Percentiles rank a stretch among this genome's conserved stretches.
Conservation (phyloP, 2,329 filamentous ascomycete species). For the Trichoderma gracile region DNA sequence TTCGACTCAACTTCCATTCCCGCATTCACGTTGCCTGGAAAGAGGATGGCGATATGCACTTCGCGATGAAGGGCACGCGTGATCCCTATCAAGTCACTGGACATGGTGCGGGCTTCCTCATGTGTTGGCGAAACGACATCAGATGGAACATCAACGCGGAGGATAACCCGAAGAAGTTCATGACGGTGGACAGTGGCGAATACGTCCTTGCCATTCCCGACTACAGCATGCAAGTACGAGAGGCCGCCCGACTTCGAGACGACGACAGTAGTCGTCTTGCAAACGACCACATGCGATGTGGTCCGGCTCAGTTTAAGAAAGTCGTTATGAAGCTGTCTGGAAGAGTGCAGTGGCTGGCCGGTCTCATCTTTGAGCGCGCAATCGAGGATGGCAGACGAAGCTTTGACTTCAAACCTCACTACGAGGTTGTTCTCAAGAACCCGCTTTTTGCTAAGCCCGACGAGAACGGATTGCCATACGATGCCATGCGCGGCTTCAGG, state of each 20-base stretch:
- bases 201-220: constrained; percentile 94
- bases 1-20: constrained; percentile 90
- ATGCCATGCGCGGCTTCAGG: constrained; percentile 95
- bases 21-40: constrained; percentile 88
- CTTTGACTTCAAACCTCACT: constrained; percentile 90
- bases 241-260: constrained; percentile 53
- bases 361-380: constrained; percentile 88
- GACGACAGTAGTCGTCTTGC: constrained; percentile 62
- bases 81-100: constrained; percentile 94
- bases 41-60: constrained; percentile 91
- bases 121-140: constrained; percentile 98
- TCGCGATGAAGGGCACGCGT: constrained; percentile 85
- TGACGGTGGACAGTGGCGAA: constrained; percentile 93
- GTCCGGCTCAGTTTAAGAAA: constrained; percentile 94
- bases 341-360: constrained; percentile 89
- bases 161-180: constrained; percentile 87
- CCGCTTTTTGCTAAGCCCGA: constrained; percentile 69
- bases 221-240: constrained; percentile 82
- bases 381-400: constrained; percentile 70
- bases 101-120: constrained; percentile 89
- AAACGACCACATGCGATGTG: constrained; percentile 66
- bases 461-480: constrained; percentile 63
- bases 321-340: constrained; percentile 98
- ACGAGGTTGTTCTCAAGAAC: constrained; percentile 82
- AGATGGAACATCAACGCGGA: constrained; percentile 81